Evolutionary conservation across 2,329 filamentous ascomycete species (phyloP), one percentile per base, ranked within the genome.

Genomic region (Fusarium lyarnte): DNA sequence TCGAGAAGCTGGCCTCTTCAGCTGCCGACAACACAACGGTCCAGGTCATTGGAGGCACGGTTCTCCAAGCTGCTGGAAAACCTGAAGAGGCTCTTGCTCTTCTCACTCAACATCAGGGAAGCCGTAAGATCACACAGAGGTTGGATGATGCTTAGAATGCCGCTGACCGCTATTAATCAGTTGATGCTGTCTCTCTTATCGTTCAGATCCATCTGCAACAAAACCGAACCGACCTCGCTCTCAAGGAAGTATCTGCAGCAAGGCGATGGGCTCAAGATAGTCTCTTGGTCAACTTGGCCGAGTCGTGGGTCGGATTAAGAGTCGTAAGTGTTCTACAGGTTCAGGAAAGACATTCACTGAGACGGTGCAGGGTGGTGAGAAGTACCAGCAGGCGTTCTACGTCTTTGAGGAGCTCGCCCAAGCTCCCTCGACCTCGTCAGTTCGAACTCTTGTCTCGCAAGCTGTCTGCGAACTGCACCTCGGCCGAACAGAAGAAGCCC

Each of bases 321-420:
- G 86, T 95, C 82, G 94, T 96, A 88, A 70, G 81, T 38, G 63
- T 41, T 47, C n/a, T 19, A 19, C 19, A 29, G 10, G 23, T 46
- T 9, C 13, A 23, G 35, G 57, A 29, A 35, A 25, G 49, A 13
- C 46, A 21, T 49, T 53, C 69, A 73, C 78, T 82, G 73, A 85
- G 66, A 42, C 36, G 38, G 11, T 59, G 31, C 69, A 97, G 92
- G 95, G 95, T 79, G 95, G 95, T 75, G 94, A 97, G 76, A 96
- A 94, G 81, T 98, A 98, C 83, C 96, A 98, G 79, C 93, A 96
- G 79, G 92, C 95, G 23, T 98, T 97, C 84, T 98, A 99, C 86
- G 95, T 98, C 69, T 98, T 94, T 79, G 95, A 98, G 83, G 96
- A 99, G 83, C 89, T 98, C 53, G 95, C 96, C 8, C 94, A 97